Conservation (phyloP, 768 basidiomycete genomes). For the Gautieria morchelliformis region DNA sequence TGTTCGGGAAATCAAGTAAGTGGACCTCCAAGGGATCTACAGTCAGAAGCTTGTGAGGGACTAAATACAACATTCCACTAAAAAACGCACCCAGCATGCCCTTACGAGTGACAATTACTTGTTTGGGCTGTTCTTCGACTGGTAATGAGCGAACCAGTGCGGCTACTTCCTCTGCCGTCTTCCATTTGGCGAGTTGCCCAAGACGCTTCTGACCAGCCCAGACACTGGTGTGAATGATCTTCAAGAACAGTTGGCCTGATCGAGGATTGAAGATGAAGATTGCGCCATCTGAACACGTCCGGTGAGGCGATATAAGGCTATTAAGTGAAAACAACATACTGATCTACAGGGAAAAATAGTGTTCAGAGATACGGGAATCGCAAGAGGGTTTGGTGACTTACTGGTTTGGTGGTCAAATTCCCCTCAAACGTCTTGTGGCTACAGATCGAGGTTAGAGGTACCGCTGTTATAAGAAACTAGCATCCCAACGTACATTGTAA, state of each 20-base stretch:
- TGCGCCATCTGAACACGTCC: slow-evolving; percentile 55
- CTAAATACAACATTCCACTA: neutral
- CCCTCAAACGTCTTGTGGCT: slow-evolving; percentile 99
- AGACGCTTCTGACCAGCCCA: slow-evolving; percentile 99
- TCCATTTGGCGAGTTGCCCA: slow-evolving; percentile 98
- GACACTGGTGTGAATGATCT: slow-evolving; percentile 99
- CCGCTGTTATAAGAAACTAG: slow-evolving; percentile 2
- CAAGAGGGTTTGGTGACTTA: slow-evolving; percentile 41
- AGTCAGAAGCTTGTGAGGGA: neutral
- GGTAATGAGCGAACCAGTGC: slow-evolving; percentile 94
- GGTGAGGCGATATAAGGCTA: slow-evolving; percentile 1
- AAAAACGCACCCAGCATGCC: slow-evolving; percentile 82
- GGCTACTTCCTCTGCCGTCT: slow-evolving; percentile 99
- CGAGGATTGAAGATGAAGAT: slow-evolving; percentile 99
- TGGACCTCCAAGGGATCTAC: slow-evolving; percentile 93
- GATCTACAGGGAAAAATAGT: slow-evolving; percentile 8
- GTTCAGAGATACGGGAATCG: neutral
- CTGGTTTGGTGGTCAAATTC: slow-evolving; percentile 98
- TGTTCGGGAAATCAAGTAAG: slow-evolving; percentile 98
- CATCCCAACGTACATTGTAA: slow-evolving; percentile 60
- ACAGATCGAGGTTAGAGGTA: neutral
- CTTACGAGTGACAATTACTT: slow-evolving; percentile 99
- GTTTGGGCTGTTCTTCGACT: slow-evolving; percentile 99
- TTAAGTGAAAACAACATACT: slow-evolving; percentile 7
- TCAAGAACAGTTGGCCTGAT: slow-evolving; percentile 95